A percentile compares a stretch with the other conserved stretches of the same genome.
Conservation (phyloP, 192 early-diverging fungal species). For the Allomyces macrogynus region DNA sequence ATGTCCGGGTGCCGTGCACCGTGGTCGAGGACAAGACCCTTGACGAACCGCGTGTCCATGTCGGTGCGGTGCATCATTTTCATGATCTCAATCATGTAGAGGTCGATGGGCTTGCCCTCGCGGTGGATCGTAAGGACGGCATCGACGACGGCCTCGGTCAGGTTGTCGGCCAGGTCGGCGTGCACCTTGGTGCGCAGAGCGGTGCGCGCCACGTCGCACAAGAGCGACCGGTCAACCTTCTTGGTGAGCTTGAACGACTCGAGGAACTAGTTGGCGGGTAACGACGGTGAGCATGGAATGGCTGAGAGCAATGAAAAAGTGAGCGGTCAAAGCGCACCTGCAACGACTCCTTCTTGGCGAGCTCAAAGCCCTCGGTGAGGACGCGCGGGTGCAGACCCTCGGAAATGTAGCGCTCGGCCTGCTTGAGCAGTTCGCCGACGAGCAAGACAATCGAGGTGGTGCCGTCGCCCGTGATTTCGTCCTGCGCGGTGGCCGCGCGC, state of each 20-base stretch:
- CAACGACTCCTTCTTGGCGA: slow-evolving; percentile 86
- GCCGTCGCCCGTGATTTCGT: slow-evolving; percentile 97
- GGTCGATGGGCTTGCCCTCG: slow-evolving; percentile 73
- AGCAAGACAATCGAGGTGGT: slow-evolving; percentile 93
- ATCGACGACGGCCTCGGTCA: slow-evolving; percentile 93
- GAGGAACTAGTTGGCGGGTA: slow-evolving; percentile 59
- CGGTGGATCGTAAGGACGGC: slow-evolving; percentile 72
- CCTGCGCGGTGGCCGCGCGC: slow-evolving; percentile 93
- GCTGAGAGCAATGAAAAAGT: not conserved
- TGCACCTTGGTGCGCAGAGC: slow-evolving; percentile 91
- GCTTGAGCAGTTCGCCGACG: slow-evolving; percentile 93
- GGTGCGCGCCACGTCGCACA: slow-evolving; percentile 79
- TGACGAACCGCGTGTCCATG: slow-evolving; percentile 84
- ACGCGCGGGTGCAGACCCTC: slow-evolving; percentile 94
- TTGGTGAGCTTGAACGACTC: slow-evolving; percentile 61
- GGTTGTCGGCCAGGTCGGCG: slow-evolving; percentile 63
- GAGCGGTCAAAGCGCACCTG: slow-evolving; percentile 21
- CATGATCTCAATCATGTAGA: slow-evolving; percentile 99
- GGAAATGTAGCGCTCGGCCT: slow-evolving; percentile 76
- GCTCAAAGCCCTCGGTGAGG: slow-evolving; percentile 89
- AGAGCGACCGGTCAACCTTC: slow-evolving; percentile 69
- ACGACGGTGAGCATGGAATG: not conserved
- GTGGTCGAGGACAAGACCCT: slow-evolving; percentile 93
- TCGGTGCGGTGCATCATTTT: slow-evolving; percentile 98
- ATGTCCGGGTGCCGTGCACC: slow-evolving; percentile 99